Percentiles rank a stretch among this genome's conserved stretches.
Conservation (phyloP, 2,329 filamentous ascomycete species). For the Neofusicoccum cordaticola region DNA sequence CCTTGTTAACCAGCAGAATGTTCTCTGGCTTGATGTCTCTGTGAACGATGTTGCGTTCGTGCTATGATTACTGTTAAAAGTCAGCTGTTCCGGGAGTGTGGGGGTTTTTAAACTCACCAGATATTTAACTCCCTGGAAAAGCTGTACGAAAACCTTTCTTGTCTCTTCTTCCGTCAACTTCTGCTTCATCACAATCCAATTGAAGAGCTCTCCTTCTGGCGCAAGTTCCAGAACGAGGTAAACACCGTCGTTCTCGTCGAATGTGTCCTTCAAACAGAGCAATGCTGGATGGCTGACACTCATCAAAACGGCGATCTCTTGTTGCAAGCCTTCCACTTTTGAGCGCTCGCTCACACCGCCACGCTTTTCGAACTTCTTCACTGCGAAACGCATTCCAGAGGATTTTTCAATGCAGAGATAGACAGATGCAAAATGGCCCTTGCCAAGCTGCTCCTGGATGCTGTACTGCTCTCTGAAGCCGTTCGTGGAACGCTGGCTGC, state of each 20-base stretch:
- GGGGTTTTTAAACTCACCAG: conserved; percentile 61
- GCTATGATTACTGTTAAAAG: conserved; percentile 53
- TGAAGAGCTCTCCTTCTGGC: conserved; percentile 91
- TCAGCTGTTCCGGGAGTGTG: not conserved
- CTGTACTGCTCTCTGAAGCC: conserved; percentile 84
- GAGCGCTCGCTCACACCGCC: conserved; percentile 77
- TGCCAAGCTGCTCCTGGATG: conserved; percentile 79
- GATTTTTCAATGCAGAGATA: conserved; percentile 86
- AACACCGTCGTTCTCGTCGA: conserved; percentile 85
- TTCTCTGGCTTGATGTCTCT: conserved; percentile 98
- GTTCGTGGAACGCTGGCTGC: conserved; percentile 51
- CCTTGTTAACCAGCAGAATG: conserved; percentile 81
- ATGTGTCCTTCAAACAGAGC: conserved; percentile 90
- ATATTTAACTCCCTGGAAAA: conserved; percentile 94
- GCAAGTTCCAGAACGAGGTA: conserved; percentile 91
- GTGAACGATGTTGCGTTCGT: conserved; percentile 95
- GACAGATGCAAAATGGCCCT: conserved; percentile 93
- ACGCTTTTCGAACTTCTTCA: conserved; percentile 91
- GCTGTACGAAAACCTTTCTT: conserved; percentile 81
- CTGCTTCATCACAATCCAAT: conserved; percentile 85
- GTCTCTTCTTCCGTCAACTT: conserved; percentile 83
- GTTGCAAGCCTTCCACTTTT: conserved; percentile 81
- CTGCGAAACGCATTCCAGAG: conserved; percentile 78
- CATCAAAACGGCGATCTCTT: conserved; percentile 96
- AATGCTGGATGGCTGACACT: conserved; percentile 93